Base-by-base conservation (phyloP, 2,329 filamentous ascomycete genomes). In the Ceratocystis destructans region DNA sequence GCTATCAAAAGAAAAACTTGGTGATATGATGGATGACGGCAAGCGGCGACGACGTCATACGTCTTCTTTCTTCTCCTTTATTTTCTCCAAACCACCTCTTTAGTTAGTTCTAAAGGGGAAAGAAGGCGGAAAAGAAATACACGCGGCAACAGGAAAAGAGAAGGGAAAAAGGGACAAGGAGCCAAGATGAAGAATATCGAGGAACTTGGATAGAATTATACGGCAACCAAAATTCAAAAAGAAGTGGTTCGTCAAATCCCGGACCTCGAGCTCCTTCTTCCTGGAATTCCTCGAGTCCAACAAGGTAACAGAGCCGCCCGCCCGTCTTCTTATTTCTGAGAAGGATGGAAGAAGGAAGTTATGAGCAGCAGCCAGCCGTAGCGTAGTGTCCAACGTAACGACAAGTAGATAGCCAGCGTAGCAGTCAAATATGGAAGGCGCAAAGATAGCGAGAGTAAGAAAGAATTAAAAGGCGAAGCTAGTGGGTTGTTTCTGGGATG, bases 71-170 rank as follows among this genome's bases (percentile, higher is more conserved):
- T 62, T 62, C 44, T 61, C 5, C 8, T 62, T 45, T 37, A 7
- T 62, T 62, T 62, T 55, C 28, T 37, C 22, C 33, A 41, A n/a
- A 8, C 33, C 33, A 37, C 33, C 33, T 12, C 33, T 10, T 12
- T 10, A 37, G 33, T 10, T 37, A 37, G 33, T 37, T 37, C 33
- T 3, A 37, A 15, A 31, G 46, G 45, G 46, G 25, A 15, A 33
- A 46, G 28, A 61, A 41, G 44, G 57, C 59, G 22, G 41, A 33
- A 61, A 28, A 17, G 53, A 61, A 68, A 55, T 28, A 45, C 8
- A 59, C 57, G 65, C 64, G 28, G 20, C 37, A 66, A n/a, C 8
- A 22, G 50, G 41, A 64, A 41, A 50, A 61, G 57, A 33, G n/a
- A 57, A 67, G 22, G 33, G 12, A 44, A 45, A 46, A 61, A 44